A percentile compares a stretch with the other conserved stretches of the same genome.
These are phyloP conservation scores for Thuidium tamariscinum DNA, from an alignment of 225 moss, liverwort and hornwort genomes.

Conservation along the genomic window DNA sequence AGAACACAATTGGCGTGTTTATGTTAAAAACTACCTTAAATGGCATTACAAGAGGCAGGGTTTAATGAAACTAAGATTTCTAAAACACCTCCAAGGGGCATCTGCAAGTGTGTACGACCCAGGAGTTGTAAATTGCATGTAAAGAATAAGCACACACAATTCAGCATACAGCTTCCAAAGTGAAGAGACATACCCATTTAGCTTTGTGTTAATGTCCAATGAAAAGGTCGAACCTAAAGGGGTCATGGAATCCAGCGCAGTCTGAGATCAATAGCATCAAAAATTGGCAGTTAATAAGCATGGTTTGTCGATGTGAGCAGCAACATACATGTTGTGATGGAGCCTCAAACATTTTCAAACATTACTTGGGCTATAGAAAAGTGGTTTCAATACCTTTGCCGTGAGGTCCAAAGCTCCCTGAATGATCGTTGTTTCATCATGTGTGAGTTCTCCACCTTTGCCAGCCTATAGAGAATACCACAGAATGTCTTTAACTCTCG, in stretches of 20 bases:
- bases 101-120: not conserved
- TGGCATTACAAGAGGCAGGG: not conserved
- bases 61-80: not conserved
- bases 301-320: not conserved
- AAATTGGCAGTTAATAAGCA: not conserved
- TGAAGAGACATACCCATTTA: constrained; percentile 30
- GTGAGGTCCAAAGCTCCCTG: constrained; percentile 88
- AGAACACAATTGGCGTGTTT: not conserved
- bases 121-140: not conserved
- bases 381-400: constrained; percentile 33
- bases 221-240: constrained; percentile 61
- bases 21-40: not conserved
- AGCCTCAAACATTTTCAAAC: not conserved
- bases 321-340: not conserved
- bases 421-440: constrained; percentile 89
- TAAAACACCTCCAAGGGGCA: not conserved
- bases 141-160: not conserved
- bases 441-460: constrained; percentile 82
- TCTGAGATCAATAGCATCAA: constrained; percentile 3
- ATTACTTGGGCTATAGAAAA: not conserved
- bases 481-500: not conserved
- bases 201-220: constrained; percentile 66
- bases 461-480: constrained; percentile 39
- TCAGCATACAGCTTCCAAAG: not conserved
- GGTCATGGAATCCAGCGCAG: constrained; percentile 78